phyloP scores from a whole-genome alignment of 2,329 filamentous ascomycete genomes.

The Neonectria faginata region DNA sequence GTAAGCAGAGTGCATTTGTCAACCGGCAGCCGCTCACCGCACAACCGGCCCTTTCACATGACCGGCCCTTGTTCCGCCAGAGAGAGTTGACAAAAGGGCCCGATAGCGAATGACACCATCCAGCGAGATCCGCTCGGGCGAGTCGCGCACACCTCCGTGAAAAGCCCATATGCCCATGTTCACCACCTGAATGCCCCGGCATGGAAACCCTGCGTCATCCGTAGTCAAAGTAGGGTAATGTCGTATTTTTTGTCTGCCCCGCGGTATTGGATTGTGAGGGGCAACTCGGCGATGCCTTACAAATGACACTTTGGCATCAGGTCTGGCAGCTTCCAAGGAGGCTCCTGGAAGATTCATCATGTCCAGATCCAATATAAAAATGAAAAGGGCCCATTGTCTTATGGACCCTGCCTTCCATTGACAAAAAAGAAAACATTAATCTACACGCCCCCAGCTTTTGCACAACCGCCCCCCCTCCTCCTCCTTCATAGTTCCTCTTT shows the following conservation, averaged over 20 bases:
- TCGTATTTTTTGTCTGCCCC: slow-evolving; percentile 1
- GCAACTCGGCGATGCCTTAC: slow-evolving; percentile 4
- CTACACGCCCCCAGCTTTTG: slow-evolving; percentile 16
- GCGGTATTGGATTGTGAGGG: slow-evolving; percentile 1
- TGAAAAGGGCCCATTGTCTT: slow-evolving; percentile 1
- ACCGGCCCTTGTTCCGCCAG: neutral
- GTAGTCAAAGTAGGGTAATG: neutral
- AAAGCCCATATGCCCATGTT: neutral
- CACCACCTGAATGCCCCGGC: neutral
- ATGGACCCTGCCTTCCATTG: slow-evolving; percentile 1
- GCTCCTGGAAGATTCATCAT: neutral
- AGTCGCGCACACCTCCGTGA: neutral
- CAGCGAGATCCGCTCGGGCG: neutral
- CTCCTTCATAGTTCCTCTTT: slow-evolving; percentile 5
- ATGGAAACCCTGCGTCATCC: neutral
- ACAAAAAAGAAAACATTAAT: neutral
- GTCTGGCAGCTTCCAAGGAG: slow-evolving; percentile 4
- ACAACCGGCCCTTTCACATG: slow-evolving; percentile 9
- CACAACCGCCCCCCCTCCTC: slow-evolving; percentile 3
- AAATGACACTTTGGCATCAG: slow-evolving; percentile 5
- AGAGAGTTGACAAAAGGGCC: neutral
- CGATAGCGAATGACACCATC: slow-evolving; percentile 7
- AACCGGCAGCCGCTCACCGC: slow-evolving; percentile 16
- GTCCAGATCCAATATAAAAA: slow-evolving; percentile 20
- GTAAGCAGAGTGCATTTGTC: slow-evolving; percentile 32